Base-by-base conservation (phyloP, 352 stramenopile species). In the Globisporangium paroecandrum region DNA sequence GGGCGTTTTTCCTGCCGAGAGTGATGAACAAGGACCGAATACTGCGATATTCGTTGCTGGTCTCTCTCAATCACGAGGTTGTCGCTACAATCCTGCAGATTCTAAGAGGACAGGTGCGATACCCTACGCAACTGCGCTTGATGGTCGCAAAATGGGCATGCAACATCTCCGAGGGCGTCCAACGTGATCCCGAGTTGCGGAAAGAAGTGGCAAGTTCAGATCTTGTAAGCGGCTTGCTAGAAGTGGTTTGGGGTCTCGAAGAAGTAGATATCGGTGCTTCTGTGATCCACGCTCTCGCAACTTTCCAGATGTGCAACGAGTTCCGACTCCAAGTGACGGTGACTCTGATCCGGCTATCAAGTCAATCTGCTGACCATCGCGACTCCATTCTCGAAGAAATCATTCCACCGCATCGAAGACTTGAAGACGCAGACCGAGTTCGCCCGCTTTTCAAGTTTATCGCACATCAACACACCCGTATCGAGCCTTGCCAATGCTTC, bases 11-110 rank as follows among this genome's bases (percentile, higher is more conserved):
- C n/a, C 61, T 56, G 41, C 8, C 34, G 9, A 38, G 24, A 20
- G 34, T 66, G 47, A 66, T 59, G 47, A 66, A 18, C 15, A 15
- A 58, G 13, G 34, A 53, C 24, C 61, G 61, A 29, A 36, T 66
- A 9, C 29, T 66, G 5, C 47, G 47, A 15, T 66, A 66, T 34
- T 66, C 61, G 22, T 24, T 38, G 47, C 32, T 29, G 3, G 60
- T 66, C 24, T 20, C 46, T n/a, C 13, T 66, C 27, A 49, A 32
- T 29, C 47, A 51, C 51, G 27, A 32, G 13, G 20, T 59, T n/a
- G 61, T 66, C 10, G 27, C 38, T 18, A 47, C 10, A 25, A 25
- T 51, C 8, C 32, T 34, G 7, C 47, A 59, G 61, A 46, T 59
- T 41, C 10, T 66, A 18, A 24, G 27, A 47, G n/a, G n/a, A 34